A percentile compares a stretch with the other conserved stretches of the same genome.
These are phyloP conservation scores for Phytophthora uliginosa DNA, from an alignment of 352 stramenopile species.

Conservation along the genomic window DNA sequence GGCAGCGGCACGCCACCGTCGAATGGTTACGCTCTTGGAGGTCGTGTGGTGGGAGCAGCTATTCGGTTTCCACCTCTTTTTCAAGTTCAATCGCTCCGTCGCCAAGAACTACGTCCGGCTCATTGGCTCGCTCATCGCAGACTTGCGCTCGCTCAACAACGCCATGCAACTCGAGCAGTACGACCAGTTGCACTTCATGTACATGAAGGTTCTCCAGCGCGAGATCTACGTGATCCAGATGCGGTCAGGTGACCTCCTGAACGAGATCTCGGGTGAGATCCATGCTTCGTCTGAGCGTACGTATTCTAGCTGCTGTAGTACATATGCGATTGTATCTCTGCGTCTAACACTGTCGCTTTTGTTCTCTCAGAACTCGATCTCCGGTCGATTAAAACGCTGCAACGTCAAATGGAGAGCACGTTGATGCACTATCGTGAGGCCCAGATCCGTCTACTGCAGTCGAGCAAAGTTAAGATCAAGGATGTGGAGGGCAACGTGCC, in stretches of 20 bases:
- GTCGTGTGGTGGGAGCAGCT: constrained; percentile 89
- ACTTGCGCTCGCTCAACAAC: constrained; percentile 77
- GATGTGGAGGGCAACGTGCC: constrained; percentile 87
- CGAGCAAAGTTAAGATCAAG: constrained; percentile 62
- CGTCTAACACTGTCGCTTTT: background rate
- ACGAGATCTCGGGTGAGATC: constrained; percentile 76
- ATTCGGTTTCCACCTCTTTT: constrained; percentile 68
- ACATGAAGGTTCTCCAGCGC: constrained; percentile 84
- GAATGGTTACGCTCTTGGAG: constrained; percentile 70
- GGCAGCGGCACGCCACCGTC: constrained; percentile 52
- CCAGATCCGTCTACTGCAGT: constrained; percentile 66
- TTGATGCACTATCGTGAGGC: constrained; percentile 68
- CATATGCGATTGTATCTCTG: background rate
- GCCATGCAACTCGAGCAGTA: constrained; percentile 88
- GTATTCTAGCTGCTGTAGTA: constrained; percentile 2
- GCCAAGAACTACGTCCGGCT: constrained; percentile 76
- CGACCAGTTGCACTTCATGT: constrained; percentile 72
- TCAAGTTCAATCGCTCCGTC: constrained; percentile 81
- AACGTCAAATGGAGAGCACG: constrained; percentile 78
- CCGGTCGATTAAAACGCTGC: constrained; percentile 47
- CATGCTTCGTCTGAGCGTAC: constrained; percentile 60
- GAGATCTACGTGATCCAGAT: constrained; percentile 88
- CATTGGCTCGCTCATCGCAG: constrained; percentile 69
- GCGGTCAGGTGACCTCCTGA: constrained; percentile 64
- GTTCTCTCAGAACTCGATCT: constrained; percentile 59